Evolutionary conservation across 1,284 basidiomycete species (phyloP).

Genomic region (Ustilago xerochloae): DNA sequence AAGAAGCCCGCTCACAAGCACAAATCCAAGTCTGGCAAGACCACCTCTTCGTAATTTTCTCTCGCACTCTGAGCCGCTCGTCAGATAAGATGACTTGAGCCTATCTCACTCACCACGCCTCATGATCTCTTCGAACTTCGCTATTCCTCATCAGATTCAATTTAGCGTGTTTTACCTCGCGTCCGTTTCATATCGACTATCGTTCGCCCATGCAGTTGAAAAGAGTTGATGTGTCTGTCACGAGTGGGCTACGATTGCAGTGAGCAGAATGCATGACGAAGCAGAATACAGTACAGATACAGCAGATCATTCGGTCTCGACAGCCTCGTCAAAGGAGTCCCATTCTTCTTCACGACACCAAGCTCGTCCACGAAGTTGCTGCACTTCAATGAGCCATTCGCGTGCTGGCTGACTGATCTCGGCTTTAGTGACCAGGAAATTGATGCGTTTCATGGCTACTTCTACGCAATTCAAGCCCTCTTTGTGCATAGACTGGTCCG

Average conservation of each 20-base stretch:
- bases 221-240: too few species aligned
- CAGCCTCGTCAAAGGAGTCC: constrained; percentile 1
- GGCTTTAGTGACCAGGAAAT: constrained; percentile 6
- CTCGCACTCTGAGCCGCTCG: background rate
- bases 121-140: background rate
- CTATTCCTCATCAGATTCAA: too few species aligned
- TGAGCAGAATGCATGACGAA: background rate
- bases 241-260: too few species aligned
- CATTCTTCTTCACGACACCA: constrained; percentile 17
- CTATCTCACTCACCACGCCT: too few species aligned
- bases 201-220: too few species aligned
- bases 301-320: constrained; percentile 8
- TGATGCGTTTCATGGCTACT: constrained; percentile 24
- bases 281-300: background rate
- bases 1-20: constrained; percentile 38
- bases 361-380: constrained; percentile 18
- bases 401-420: constrained; percentile 23
- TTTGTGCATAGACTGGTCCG: background rate
- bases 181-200: too few species aligned
- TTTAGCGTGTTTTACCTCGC: too few species aligned
- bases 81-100: background rate
- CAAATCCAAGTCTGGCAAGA: constrained; percentile 9
- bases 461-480: background rate
- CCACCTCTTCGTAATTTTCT: background rate
- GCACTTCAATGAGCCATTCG: constrained; percentile 33